phyloP scores from a whole-genome alignment of 176 grass and related monocot genomes.

The Oryza coarctata region DNA sequence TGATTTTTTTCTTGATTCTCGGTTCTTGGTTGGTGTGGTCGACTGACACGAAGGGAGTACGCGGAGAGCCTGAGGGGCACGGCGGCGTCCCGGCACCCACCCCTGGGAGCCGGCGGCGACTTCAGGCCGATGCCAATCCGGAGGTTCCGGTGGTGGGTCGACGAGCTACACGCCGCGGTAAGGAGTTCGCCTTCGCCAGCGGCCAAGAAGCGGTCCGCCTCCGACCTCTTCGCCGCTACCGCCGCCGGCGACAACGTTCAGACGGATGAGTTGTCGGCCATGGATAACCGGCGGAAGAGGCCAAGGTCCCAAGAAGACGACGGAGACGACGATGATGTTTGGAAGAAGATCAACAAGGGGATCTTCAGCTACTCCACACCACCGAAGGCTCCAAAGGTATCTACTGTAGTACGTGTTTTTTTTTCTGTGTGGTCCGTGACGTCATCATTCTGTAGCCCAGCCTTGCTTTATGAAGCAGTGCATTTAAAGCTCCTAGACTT shows the following conservation, averaged over 20 bases:
- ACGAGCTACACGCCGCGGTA: not conserved
- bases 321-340: not conserved
- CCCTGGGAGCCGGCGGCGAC: not conserved
- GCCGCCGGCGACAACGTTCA: not conserved
- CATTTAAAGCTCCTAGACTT: not conserved
- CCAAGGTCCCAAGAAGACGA: not conserved
- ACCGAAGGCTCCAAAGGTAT: not conserved
- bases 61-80: conserved; percentile 1
- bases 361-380: not conserved
- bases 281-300: not conserved
- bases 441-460: not conserved
- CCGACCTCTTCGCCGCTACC: not conserved
- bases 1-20: not conserved
- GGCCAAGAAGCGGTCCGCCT: not conserved
- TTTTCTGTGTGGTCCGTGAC: not conserved
- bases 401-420: too few species aligned
- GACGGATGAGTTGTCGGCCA: not conserved
- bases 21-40: not conserved
- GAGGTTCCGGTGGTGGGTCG: not conserved
- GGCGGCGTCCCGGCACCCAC: not conserved
- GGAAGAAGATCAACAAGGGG: not conserved
- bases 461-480: not conserved
- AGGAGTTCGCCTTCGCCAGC: not conserved
- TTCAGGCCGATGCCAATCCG: not conserved
- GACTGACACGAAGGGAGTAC: not conserved